Conservation (phyloP, 169 alveolate genomes). For the Theileria annulata region DNA sequence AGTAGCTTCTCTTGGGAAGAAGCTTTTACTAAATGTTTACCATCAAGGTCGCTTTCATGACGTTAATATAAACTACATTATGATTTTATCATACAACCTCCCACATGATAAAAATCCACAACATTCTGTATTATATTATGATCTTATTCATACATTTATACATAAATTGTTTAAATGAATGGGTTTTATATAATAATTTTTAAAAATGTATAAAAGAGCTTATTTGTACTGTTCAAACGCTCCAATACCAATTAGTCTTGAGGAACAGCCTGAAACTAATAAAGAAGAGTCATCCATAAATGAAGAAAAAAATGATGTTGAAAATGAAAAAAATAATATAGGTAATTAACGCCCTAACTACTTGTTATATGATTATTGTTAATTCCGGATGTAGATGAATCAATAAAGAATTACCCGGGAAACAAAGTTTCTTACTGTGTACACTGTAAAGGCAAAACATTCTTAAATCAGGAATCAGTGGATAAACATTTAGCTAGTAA, state of each 20-base stretch:
- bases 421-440: conserved; percentile 57
- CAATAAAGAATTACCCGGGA: conserved; percentile 22
- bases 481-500: conserved; percentile 58
- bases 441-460: conserved; percentile 47
- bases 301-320: conserved; percentile 7
- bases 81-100: background rate
- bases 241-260: conserved; percentile 30
- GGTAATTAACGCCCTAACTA: background rate
- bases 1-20: conserved; percentile 59
- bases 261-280: background rate
- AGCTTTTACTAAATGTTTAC: conserved; percentile 50
- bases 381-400: conserved; percentile 11
- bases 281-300: background rate
- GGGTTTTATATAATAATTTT: background rate
- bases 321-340: background rate
- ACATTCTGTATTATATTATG: background rate
- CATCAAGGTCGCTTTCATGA: conserved; percentile 12
- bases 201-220: conserved; percentile 60
- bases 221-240: conserved; percentile 48
- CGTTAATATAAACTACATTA: too few relatives aligned
- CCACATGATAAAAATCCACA: background rate
- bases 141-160: background rate
- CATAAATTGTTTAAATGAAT: background rate
- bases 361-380: background rate
- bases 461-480: conserved; percentile 57